Evolutionary conservation across 2,329 filamentous ascomycete species (phyloP).

Genomic region (Diaporthe ampelina): DNA sequence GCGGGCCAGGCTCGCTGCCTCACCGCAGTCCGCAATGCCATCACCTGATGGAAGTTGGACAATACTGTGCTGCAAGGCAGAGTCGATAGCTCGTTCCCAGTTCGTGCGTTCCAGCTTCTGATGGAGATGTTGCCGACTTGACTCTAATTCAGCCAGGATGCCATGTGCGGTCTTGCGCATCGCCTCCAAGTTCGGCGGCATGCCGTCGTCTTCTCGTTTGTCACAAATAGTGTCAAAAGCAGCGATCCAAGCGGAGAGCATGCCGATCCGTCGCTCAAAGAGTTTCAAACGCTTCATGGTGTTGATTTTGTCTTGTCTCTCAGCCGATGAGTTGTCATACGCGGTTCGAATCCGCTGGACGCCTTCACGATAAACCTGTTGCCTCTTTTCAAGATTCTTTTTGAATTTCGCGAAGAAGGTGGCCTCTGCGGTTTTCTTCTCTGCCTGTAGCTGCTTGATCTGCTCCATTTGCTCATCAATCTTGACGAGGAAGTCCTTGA

Average conservation of each 20-base stretch:
- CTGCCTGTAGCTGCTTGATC: constrained; percentile 94
- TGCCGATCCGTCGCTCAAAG: constrained; percentile 85
- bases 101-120: constrained; percentile 83
- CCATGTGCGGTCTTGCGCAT: constrained; percentile 92
- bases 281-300: constrained; percentile 87
- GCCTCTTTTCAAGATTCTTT: constrained; percentile 90
- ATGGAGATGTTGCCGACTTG: constrained; percentile 90
- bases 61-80: constrained; percentile 87
- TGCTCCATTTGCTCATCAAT: constrained; percentile 98
- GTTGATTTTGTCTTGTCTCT: constrained; percentile 83
- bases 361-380: constrained; percentile 81
- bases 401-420: constrained; percentile 89
- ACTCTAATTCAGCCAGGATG: constrained; percentile 89
- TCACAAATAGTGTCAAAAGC: constrained; percentile 90
- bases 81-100: constrained; percentile 91
- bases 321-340: constrained; percentile 83
- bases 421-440: constrained; percentile 90
- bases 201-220: constrained; percentile 76
- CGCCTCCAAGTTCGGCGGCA: constrained; percentile 77
- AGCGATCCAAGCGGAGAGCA: constrained; percentile 93
- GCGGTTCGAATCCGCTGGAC: constrained; percentile 83
- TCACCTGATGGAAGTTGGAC: constrained; percentile 82
- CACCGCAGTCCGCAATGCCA: constrained; percentile 72
- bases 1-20: constrained; percentile 79
- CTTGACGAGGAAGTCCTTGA: constrained; percentile 99